Evolutionary conservation across 106 monocot species (phyloP).

Genomic region (Posidonia australis): DNA sequence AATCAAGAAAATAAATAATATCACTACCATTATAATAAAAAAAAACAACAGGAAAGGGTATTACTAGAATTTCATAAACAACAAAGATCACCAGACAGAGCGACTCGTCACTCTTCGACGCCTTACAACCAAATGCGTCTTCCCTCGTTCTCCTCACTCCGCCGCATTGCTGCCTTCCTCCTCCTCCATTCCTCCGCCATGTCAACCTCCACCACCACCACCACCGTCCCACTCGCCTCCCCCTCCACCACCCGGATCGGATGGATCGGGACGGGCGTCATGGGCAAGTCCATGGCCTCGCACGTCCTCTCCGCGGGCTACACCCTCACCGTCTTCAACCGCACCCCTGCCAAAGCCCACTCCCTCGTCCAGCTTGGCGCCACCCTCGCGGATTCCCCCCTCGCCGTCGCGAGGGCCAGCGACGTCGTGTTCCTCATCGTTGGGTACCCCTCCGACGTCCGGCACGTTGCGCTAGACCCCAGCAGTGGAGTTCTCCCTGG

Average conservation of each 20-base stretch:
- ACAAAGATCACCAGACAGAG: too few relatives aligned
- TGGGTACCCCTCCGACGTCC: constrained; percentile 76
- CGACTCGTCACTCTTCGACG: too few relatives aligned
- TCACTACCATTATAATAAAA: too few relatives aligned
- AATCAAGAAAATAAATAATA: too few relatives aligned
- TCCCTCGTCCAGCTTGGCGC: constrained; percentile 58
- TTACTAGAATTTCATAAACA: too few relatives aligned
- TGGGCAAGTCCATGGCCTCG: constrained; percentile 73
- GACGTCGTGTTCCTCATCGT: constrained; percentile 86
- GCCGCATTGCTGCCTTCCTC: neutral
- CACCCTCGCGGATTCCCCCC: constrained; percentile 41
- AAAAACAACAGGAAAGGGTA: too few relatives aligned
- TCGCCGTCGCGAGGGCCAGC: constrained; percentile 36
- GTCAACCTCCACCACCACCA: neutral
- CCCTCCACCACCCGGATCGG: constrained; percentile 40
- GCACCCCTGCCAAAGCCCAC: constrained; percentile 62
- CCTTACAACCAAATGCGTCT: neutral
- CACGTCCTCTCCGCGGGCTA: constrained; percentile 72
- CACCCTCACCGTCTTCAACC: constrained; percentile 82
- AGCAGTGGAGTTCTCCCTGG: constrained; percentile 35
- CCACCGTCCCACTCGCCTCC: neutral
- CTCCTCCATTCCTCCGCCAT: neutral
- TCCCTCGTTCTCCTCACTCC: neutral
- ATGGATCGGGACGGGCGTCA: constrained; percentile 84
- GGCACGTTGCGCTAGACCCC: constrained; percentile 45